phyloP scores from a whole-genome alignment of 2,329 filamentous ascomycete genomes.

The Helotiales sp. region DNA sequence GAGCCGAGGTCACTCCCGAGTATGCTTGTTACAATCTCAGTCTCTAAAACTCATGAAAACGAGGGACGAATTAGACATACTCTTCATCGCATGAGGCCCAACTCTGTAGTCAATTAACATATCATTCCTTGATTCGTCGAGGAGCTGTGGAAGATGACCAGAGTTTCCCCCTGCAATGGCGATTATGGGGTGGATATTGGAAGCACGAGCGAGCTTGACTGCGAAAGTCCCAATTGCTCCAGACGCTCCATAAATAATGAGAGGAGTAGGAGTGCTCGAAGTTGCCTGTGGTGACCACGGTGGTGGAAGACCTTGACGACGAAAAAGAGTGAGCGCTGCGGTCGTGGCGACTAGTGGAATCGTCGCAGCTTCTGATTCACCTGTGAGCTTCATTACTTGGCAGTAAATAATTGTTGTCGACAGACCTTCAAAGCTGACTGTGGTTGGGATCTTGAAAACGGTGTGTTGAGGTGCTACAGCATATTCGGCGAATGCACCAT shows the following conservation, averaged over 20 bases:
- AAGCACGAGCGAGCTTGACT: slow-evolving; percentile 47
- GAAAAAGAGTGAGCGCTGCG: slow-evolving; percentile 38
- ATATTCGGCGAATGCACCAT: slow-evolving; percentile 60
- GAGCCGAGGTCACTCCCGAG: too few species aligned
- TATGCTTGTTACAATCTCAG: too few species aligned
- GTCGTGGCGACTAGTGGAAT: slow-evolving; percentile 44
- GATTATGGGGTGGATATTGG: slow-evolving; percentile 58
- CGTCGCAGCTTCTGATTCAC: slow-evolving; percentile 46
- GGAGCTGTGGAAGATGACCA: slow-evolving; percentile 45
- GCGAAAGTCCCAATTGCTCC: slow-evolving; percentile 48
- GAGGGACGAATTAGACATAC: too few species aligned
- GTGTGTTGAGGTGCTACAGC: slow-evolving; percentile 53
- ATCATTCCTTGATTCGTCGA: slow-evolving; percentile 51
- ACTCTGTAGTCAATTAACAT: slow-evolving; percentile 54
- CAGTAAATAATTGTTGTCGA: too few species aligned
- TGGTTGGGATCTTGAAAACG: slow-evolving; percentile 42
- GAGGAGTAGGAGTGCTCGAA: slow-evolving; percentile 2
- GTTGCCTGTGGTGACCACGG: slow-evolving; percentile 32
- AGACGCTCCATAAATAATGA: slow-evolving; percentile 28
- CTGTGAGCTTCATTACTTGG: too few species aligned
- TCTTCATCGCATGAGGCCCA: slow-evolving; percentile 41
- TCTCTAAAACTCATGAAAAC: too few species aligned
- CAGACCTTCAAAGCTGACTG: slow-evolving; percentile 24
- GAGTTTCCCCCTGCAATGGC: slow-evolving; percentile 50
- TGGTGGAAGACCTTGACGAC: slow-evolving; percentile 36